Percentiles rank a stretch among this genome's conserved stretches.
phyloP scores from a whole-genome alignment of 2,329 filamentous ascomycete species.

The Monilinia fructigena region DNA sequence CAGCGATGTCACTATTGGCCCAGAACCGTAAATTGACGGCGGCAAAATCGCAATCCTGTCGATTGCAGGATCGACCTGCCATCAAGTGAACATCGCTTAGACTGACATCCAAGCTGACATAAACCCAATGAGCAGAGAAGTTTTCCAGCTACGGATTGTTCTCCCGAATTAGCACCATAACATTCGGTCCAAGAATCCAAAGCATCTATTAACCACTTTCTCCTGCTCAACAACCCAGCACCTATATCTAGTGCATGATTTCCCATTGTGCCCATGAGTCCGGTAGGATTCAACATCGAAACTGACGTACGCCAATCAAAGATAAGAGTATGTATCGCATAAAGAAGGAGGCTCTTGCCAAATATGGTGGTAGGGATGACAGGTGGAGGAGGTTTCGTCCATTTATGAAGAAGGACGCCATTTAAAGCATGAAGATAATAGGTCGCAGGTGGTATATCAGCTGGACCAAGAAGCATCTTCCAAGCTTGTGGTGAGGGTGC shows the following conservation, averaged over 20 bases:
- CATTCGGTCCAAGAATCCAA: slow-evolving; percentile 35
- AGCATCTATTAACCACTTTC: slow-evolving; percentile 34
- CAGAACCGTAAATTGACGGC: slow-evolving; percentile 37
- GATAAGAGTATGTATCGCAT: slow-evolving; percentile 37
- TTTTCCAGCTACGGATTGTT: slow-evolving; percentile 24
- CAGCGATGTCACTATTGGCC: slow-evolving; percentile 34
- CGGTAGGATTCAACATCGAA: slow-evolving; percentile 37
- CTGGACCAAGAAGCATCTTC: slow-evolving; percentile 32
- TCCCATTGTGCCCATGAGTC: slow-evolving; percentile 34
- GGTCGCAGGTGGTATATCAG: slow-evolving; percentile 30
- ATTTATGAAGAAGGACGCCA: slow-evolving; percentile 36
- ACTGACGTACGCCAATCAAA: slow-evolving; percentile 38
- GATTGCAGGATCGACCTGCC: slow-evolving; percentile 33
- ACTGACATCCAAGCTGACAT: slow-evolving; percentile 34
- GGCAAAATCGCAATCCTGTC: slow-evolving; percentile 35
- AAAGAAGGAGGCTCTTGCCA: slow-evolving; percentile 36
- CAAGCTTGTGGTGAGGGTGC: slow-evolving; percentile 31
- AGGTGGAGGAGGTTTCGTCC: slow-evolving; percentile 35
- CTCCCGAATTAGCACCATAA: slow-evolving; percentile 25
- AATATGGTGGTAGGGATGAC: slow-evolving; percentile 31
- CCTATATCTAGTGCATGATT: slow-evolving; percentile 35
- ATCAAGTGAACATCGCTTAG: slow-evolving; percentile 38
- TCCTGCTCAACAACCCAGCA: slow-evolving; percentile 28
- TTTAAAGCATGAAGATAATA: slow-evolving; percentile 38
- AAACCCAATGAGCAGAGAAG: slow-evolving; percentile 35